These are phyloP conservation scores for Petunia axillaris DNA, from an alignment of 257 asterid species.

Conservation along the genomic window DNA sequence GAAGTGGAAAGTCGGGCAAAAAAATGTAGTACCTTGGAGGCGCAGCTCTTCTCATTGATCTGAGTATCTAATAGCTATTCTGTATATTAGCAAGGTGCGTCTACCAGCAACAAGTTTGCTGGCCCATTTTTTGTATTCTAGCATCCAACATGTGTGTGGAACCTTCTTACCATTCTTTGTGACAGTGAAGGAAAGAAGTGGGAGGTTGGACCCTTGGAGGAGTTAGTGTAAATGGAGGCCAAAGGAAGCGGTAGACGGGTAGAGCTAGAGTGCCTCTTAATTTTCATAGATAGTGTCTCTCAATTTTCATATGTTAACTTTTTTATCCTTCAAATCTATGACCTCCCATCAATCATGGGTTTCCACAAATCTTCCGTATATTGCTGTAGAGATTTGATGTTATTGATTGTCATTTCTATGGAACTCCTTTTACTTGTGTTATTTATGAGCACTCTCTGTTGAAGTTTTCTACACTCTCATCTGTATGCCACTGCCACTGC, in stretches of 20 bases:
- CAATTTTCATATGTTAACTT: not conserved
- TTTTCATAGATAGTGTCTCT: not conserved
- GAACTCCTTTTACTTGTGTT: not conserved
- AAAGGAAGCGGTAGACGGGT: not conserved
- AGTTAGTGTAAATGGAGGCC: not conserved
- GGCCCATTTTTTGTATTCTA: not conserved
- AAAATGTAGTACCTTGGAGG: not conserved
- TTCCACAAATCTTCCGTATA: not conserved
- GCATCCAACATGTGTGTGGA: not conserved
- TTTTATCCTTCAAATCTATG: too few species aligned
- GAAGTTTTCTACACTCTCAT: not conserved
- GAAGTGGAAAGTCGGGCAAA: not conserved
- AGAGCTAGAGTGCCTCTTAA: not conserved
- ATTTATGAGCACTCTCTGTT: not conserved
- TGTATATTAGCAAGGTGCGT: not conserved
- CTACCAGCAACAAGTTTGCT: not conserved
- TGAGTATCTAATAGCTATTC: not conserved
- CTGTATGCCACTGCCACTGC: constrained; percentile 7
- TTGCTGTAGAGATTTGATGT: not conserved
- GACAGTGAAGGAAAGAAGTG: not conserved
- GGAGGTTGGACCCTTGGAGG: not conserved
- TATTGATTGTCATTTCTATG: not conserved
- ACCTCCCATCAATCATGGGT: not conserved
- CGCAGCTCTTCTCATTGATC: not conserved
- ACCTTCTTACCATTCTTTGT: not conserved